Base-by-base conservation (phyloP, 2,329 filamentous ascomycete species). In the Cladosporium velox region DNA sequence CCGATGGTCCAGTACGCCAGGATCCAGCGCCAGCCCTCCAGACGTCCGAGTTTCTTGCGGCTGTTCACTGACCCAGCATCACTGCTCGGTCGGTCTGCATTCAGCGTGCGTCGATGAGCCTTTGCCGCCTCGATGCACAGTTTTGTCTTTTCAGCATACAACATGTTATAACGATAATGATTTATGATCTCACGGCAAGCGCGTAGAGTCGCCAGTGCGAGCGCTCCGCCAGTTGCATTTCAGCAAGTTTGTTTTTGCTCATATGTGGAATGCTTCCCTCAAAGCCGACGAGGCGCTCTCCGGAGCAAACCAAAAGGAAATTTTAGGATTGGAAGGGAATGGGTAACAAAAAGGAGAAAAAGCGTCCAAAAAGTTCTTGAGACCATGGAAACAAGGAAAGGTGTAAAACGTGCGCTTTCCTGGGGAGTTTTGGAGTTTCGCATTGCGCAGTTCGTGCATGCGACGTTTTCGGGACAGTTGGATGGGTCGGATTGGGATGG, bases 1-100 rank as follows among this genome's bases (percentile, higher is more conserved):
- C 93, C 93, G 7, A 97, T 97, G 93, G 87, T 88, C 71, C 85
- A 80, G 69, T 77, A 77, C 64, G 73, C 74, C 35, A 74, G 74
- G 67, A 73, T 76, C 35, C 73, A 74, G 64, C 72, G 68, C 34
- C 67, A 66, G 55, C 69, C 72, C 8, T 69, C 74, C 12, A 74
- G 73, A 65, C 72, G 70, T 63, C 70, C 72, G 5, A 71, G 71
- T 6, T 72, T 78, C 54, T 67, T 77, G 59, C 73, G 72, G 47
- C 71, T 78, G 65, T 77, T 78, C 69, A 77, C 75, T 30, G 74
- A 75, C 66, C 72, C 72, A 26, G 69, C 69, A 32, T 73, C 72
- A 24, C 65, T 74, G 52, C 68, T 74, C 51, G 62, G 67, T 62
- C 68, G 70, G 55, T 66, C 69, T n/a, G 67, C 65, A 47, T 67